Percentiles rank a stretch among this genome's conserved stretches.
Evolutionary conservation across 805 yeast genomes (phyloP).

Genomic region (Wickerhamiella shivajii): DNA sequence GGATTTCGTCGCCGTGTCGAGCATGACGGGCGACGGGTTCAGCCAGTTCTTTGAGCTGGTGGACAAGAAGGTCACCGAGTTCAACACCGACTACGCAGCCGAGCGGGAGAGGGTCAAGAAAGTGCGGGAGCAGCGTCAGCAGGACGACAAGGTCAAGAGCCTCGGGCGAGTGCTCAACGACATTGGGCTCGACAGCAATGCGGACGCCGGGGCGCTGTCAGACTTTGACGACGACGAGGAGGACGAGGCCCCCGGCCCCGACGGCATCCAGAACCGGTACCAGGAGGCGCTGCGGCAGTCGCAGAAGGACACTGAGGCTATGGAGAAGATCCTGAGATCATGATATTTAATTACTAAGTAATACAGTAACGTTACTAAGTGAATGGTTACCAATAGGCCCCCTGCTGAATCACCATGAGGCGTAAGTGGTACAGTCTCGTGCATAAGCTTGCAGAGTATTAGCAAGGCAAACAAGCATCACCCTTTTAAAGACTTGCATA

Average conservation of each 20-base stretch:
- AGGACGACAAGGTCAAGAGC: constrained; percentile 53
- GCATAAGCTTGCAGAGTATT: too few relatives aligned
- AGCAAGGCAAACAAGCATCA: too few relatives aligned
- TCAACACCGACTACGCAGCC: constrained; percentile 61
- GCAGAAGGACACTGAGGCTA: too few relatives aligned
- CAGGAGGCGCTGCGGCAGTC: constrained; percentile 27
- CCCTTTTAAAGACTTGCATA: neutral
- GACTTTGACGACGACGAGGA: constrained; percentile 32
- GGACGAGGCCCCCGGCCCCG: constrained; percentile 6
- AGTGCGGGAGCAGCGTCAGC: constrained; percentile 64
- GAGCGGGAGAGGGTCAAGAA: constrained; percentile 74
- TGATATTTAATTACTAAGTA: too few relatives aligned
- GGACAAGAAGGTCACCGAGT: constrained; percentile 77
- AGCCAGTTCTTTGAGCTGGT: constrained; percentile 80
- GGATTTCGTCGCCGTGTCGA: constrained; percentile 85
- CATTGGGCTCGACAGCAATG: constrained; percentile 46
- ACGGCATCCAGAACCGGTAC: constrained; percentile 9
- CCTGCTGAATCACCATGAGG: too few relatives aligned
- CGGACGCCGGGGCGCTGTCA: constrained; percentile 37
- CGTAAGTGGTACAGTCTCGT: too few relatives aligned
- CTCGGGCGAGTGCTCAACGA: constrained; percentile 71
- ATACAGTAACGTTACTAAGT: too few relatives aligned
- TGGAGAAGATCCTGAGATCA: too few relatives aligned
- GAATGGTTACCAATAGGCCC: too few relatives aligned
- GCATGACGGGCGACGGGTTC: constrained; percentile 88